A percentile compares a stretch with the other conserved stretches of the same genome.
Evolutionary conservation across 805 yeast genomes (phyloP).

Genomic region (Ogataea salicorniae): DNA sequence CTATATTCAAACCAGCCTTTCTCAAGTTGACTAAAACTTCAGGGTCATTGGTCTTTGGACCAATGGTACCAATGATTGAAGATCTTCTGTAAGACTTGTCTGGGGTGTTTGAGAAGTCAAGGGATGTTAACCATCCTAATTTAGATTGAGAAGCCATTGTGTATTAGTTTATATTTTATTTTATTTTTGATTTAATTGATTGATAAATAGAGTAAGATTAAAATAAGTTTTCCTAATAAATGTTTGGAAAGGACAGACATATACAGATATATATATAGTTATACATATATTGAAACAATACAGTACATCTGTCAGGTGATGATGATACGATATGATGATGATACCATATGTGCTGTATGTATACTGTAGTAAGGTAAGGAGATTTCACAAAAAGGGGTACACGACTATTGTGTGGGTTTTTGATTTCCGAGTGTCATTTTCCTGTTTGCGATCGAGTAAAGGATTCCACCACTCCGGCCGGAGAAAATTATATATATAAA

Average conservation of each 20-base stretch:
- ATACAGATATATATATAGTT: neutral
- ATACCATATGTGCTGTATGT: too few relatives aligned
- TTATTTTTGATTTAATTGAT: neutral
- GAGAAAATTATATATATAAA: too few relatives aligned
- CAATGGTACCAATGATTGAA: slow-evolving; percentile 97
- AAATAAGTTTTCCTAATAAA: too few relatives aligned
- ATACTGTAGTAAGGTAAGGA: too few relatives aligned
- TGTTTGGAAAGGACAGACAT: neutral
- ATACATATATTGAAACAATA: too few relatives aligned
- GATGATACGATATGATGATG: too few relatives aligned
- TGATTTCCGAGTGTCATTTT: too few relatives aligned
- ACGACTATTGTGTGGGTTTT: too few relatives aligned
- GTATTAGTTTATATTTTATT: neutral
- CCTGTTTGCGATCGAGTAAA: too few relatives aligned
- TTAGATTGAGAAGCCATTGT: slow-evolving; percentile 32
- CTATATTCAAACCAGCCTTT: slow-evolving; percentile 96
- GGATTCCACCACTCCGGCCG: too few relatives aligned
- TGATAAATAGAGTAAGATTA: neutral
- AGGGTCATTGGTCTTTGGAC: slow-evolving; percentile 93
- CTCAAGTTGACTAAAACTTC: slow-evolving; percentile 82
- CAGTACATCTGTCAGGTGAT: too few relatives aligned
- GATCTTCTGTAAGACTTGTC: slow-evolving; percentile 84
- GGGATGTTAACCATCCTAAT: slow-evolving; percentile 78
- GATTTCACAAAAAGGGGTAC: too few relatives aligned
- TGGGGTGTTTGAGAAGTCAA: slow-evolving; percentile 70